Conservation (phyloP, 352 stramenopile species). For the Nothophytophthora sp. region DNA sequence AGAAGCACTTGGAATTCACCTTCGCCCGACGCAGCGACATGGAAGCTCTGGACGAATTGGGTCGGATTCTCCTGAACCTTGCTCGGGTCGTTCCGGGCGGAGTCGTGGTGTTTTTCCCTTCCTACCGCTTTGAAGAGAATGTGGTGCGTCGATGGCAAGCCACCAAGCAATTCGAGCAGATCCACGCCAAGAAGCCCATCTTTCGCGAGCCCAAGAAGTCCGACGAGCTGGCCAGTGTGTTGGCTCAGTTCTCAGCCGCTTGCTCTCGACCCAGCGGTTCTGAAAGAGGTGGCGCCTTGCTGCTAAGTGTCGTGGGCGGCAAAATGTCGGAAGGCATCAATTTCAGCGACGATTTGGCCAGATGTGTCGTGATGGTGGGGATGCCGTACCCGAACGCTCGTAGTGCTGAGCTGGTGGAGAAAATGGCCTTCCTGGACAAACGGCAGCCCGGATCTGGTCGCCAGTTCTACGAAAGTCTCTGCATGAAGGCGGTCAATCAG, state of each 20-base stretch:
- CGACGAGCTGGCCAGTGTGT: constrained; percentile 90
- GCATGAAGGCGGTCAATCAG: constrained; percentile 99
- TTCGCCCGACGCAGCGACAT: constrained; percentile 76
- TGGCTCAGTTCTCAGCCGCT: constrained; percentile 84
- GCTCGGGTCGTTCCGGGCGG: constrained; percentile 91
- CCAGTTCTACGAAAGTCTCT: constrained; percentile 98
- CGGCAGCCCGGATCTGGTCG: constrained; percentile 61
- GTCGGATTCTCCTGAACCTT: constrained; percentile 92
- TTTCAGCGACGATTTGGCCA: constrained; percentile 98
- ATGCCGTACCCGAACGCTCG: constrained; percentile 97
- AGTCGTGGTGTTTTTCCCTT: constrained; percentile 98
- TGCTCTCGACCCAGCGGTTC: constrained; percentile 36
- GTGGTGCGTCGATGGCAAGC: constrained; percentile 88
- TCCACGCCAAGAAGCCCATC: constrained; percentile 90
- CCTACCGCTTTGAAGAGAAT: constrained; percentile 95
- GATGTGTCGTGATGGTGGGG: constrained; percentile 97
- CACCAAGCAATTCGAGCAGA: constrained; percentile 76
- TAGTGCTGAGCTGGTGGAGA: constrained; percentile 97
- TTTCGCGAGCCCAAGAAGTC: constrained; percentile 95
- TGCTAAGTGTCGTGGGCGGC: constrained; percentile 98
- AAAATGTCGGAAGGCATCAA: constrained; percentile 99
- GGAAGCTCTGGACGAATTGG: constrained; percentile 94
- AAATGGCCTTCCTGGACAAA: constrained; percentile 94
- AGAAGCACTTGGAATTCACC: constrained; percentile 94
- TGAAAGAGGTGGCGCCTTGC: constrained; percentile 56